Conservation (phyloP, 2,329 filamentous ascomycete genomes). For the Lasiodiplodia hormozganensis region DNA sequence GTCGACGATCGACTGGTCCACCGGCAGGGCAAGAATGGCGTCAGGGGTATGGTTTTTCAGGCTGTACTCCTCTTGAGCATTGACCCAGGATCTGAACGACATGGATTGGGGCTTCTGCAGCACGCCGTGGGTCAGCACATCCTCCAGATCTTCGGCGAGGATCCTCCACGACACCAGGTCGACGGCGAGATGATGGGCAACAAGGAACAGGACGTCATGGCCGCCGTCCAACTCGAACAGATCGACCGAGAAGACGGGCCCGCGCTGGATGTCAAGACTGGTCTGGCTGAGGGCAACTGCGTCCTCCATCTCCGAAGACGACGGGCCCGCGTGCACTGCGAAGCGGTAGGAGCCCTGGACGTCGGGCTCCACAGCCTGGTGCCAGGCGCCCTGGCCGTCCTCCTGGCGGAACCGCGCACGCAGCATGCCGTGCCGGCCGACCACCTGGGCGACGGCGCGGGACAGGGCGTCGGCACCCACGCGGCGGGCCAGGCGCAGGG, state of each 20-base stretch:
- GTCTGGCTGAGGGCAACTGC: slow-evolving; percentile 31
- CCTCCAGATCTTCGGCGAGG: slow-evolving; percentile 32
- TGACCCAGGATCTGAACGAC: background rate
- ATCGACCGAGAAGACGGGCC: slow-evolving; percentile 40
- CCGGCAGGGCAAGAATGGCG: background rate
- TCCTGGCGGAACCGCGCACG: slow-evolving; percentile 39
- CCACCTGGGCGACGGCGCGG: slow-evolving; percentile 37
- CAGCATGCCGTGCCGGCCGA: slow-evolving; percentile 43
- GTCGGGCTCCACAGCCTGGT: background rate
- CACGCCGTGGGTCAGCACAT: background rate
- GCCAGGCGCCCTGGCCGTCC: background rate
- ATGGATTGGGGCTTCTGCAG: background rate
- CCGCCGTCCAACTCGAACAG: background rate
- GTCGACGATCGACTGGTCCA: background rate
- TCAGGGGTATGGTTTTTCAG: background rate
- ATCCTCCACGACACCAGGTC: slow-evolving; percentile 47
- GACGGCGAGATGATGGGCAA: slow-evolving; percentile 44
- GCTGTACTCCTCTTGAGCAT: background rate
- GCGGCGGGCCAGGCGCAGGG: slow-evolving; percentile 44
- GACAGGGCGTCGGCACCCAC: slow-evolving; percentile 36
- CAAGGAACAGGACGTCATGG: slow-evolving; percentile 35
- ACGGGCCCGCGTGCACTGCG: background rate
- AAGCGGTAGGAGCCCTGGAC: background rate
- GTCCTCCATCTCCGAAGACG: background rate
- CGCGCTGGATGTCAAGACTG: slow-evolving; percentile 39